Evolutionary conservation across 2,329 filamentous ascomycete genomes (phyloP), one percentile per base, ranked within the genome.

Genomic region (Endocalyx cinctus): DNA sequence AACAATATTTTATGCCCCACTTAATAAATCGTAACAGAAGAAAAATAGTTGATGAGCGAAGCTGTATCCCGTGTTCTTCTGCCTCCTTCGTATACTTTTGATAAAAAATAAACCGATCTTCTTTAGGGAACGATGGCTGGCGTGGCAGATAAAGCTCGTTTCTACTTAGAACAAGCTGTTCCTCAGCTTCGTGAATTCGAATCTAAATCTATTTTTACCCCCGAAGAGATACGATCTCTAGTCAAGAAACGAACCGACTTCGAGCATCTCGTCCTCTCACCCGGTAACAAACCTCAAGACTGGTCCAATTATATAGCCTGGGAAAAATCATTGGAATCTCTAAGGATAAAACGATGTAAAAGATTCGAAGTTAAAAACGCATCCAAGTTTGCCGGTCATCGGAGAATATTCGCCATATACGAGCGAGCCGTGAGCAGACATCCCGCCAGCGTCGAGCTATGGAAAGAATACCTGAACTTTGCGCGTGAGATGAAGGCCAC

Each of bases 111-210:
- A 23, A 23, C 20, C 8, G 20, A n/a, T 23, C 8, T n/a, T 23
- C 20, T 23, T 18, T 10, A 4, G 6, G 16, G 15, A 47, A 28
- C 39, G n/a, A 94, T 95, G 87, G 77, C 88, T 2, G 83, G 79
- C 26, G 82, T 92, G 38, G 83, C 85, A 43, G 92, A 97, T 55
- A 97, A 96, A 64, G 92, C 90, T 35, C 86, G 90, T 38, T 97
- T 90, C 64, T 96, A 86, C 62, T 76, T 97, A 45, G 92, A 98
- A 67, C 84, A 90, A 48, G 84, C 85, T 3, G 86, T 96, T 27
- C 87, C 89, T 12, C 89, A 97, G 60, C 75, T 98, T 37, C 87
- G 88, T 43, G 88, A 95, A 52, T 94, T 87, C 60, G 85, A 94
- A 62, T 78, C 86, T 46, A 96, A 95, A 61, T 82, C 87, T 50